Evolutionary conservation across 1,284 basidiomycete species (phyloP), one percentile per base, ranked within the genome.

Genomic region (Prillingera fragicola): DNA sequence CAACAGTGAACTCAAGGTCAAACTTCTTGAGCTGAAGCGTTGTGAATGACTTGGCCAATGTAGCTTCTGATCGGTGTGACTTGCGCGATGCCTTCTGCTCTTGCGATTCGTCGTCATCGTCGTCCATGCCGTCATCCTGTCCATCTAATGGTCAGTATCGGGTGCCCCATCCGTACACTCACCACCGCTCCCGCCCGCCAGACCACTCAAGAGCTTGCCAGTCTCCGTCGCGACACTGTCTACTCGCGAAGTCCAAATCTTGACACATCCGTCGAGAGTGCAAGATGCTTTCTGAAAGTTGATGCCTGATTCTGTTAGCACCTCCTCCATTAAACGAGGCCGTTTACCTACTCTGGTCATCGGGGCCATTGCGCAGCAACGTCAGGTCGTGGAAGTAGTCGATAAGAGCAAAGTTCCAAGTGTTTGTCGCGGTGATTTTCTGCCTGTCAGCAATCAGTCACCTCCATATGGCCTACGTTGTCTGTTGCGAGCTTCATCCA

Each of bases 401-500:
- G 57, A 99, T 98, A 36, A 99, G 79, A 3, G 91, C 91, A 62
- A 97, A 90, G 60, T 85, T 88, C 95, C 95, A 99, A 19, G 94
- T 94, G 68, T 99, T 99, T 33, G 83, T 83, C 2, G 89, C 84
- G 54, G 94, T 99, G 74, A 99, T 97, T 94, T 98, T 99, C 92
- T 96, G 63, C 19, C 27, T 27, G 24, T 26, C 27, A 21, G 19
- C 29, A 38, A 23, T 23, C 5, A 24, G 14, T 2, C 1, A 8
- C 10, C 25, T 27, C 5, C 0, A 3, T 6, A 4, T 2, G 4
- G 75, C 84, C 58, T 63, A 95, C 92, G 71, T 97, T 97, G 68
- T 97, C 95, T 6, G 94, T 97, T 2, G 92, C 92, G 82, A 98
- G 85, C 76, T 97, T 98, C 94, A 99, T 98, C 94, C 95, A 98